A percentile compares a stretch with the other conserved stretches of the same genome.
Conservation (phyloP, 2,329 filamentous ascomycete species). For the Trichophyton benhamiae region DNA sequence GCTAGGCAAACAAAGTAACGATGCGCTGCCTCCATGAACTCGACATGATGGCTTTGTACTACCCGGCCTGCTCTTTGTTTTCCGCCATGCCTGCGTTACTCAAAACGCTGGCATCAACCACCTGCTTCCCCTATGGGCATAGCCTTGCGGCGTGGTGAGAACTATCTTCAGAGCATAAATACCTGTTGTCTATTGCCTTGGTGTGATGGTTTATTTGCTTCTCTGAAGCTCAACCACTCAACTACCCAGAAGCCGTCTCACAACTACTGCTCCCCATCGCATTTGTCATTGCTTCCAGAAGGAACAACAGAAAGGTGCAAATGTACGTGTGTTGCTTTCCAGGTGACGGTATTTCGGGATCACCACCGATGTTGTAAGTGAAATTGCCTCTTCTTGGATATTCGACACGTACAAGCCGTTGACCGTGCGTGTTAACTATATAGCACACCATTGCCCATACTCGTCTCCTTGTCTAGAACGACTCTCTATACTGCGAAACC, state of each 20-base stretch:
- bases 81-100: not conserved
- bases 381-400: not conserved
- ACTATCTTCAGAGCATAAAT: not conserved
- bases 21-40: not conserved
- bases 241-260: not conserved
- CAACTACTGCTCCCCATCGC: not conserved
- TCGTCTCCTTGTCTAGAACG: not conserved
- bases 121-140: not conserved
- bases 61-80: not conserved
- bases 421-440: not conserved
- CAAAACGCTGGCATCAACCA: not conserved
- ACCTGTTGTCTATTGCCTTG: not conserved
- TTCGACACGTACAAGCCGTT: not conserved
- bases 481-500: not conserved
- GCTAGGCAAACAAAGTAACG: not conserved
- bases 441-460: not conserved
- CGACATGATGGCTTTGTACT: not conserved
- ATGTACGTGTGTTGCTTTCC: not conserved
- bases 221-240: not conserved
- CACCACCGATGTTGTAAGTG: conserved; percentile 1
- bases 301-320: not conserved
- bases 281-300: not conserved
- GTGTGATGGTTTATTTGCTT: not conserved
- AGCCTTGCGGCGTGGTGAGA: not conserved
- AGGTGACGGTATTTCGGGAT: not conserved